Percentiles rank a stretch among this genome's conserved stretches.
phyloP scores from a whole-genome alignment of 352 stramenopile species.

The Phytophthora boehmeriae region DNA sequence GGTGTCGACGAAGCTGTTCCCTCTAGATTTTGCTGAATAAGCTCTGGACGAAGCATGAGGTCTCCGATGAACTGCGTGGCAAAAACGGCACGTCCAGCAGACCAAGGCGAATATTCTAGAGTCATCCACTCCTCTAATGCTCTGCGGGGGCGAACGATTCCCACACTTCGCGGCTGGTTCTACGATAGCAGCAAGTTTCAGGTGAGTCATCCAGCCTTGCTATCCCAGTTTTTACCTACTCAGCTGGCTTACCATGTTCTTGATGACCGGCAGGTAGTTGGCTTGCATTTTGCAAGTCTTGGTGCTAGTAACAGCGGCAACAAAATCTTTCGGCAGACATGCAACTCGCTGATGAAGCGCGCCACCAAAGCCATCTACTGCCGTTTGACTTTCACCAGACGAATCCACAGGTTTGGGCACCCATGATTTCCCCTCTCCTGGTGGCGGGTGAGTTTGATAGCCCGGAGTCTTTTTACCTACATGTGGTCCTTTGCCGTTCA shows the following conservation, averaged over 20 bases:
- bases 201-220: background rate
- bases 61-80: slow-evolving; percentile 68
- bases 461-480: slow-evolving; percentile 59
- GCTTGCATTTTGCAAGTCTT: slow-evolving; percentile 82
- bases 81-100: slow-evolving; percentile 66
- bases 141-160: slow-evolving; percentile 83
- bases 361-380: slow-evolving; percentile 62
- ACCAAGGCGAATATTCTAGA: slow-evolving; percentile 94
- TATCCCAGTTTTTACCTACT: background rate
- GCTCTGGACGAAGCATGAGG: slow-evolving; percentile 61
- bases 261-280: slow-evolving; percentile 77
- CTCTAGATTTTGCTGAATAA: slow-evolving; percentile 33
- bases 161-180: slow-evolving; percentile 87
- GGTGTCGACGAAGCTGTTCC: slow-evolving; percentile 1
- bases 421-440: slow-evolving; percentile 67
- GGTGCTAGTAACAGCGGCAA: slow-evolving; percentile 63
- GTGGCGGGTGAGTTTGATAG: slow-evolving; percentile 58
- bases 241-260: slow-evolving; percentile 56
- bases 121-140: slow-evolving; percentile 91
- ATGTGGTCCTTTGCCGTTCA: slow-evolving; percentile 32
- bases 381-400: slow-evolving; percentile 62
- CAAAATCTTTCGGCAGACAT: slow-evolving; percentile 70
- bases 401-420: slow-evolving; percentile 56
- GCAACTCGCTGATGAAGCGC: slow-evolving; percentile 69
- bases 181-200: slow-evolving; percentile 12